Conservation (phyloP, 2,329 filamentous ascomycete genomes). For the Nemania sp. region DNA sequence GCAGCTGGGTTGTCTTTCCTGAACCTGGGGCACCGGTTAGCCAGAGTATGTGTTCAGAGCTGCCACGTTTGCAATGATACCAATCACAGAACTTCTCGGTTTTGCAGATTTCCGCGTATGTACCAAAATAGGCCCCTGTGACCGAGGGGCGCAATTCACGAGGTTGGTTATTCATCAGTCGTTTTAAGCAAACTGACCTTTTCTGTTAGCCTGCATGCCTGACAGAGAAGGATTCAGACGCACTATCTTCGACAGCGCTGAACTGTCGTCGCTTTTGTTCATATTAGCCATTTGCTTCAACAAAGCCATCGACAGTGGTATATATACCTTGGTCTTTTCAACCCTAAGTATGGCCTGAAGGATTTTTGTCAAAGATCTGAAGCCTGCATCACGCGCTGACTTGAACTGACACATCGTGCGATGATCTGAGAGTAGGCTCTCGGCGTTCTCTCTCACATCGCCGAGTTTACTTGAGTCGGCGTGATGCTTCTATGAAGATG, state of each 20-base stretch:
- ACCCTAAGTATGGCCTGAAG: constrained; percentile 13
- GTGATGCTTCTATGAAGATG: constrained; percentile 9
- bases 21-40: constrained; percentile 20
- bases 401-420: constrained; percentile 18
- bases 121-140: neutral
- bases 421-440: constrained; percentile 13
- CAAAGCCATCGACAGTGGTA: neutral
- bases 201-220: constrained; percentile 1
- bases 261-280: constrained; percentile 13
- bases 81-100: constrained; percentile 20
- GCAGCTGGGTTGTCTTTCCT: constrained; percentile 23
- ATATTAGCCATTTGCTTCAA: constrained; percentile 1
- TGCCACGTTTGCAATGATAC: constrained; percentile 22
- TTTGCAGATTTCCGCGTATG: constrained; percentile 16
- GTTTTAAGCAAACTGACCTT: constrained; percentile 14
- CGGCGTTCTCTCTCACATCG: constrained; percentile 14
- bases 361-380: constrained; percentile 9
- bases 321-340: constrained; percentile 20
- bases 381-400: constrained; percentile 13
- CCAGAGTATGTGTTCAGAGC: constrained; percentile 18
- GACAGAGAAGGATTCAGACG: neutral
- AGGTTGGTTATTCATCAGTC: neutral
- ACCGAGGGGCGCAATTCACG: neutral
- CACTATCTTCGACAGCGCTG: constrained; percentile 12
- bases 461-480: constrained; percentile 10